Base-by-base conservation (phyloP, 441 rosid species). In the Populus hybrid region DNA sequence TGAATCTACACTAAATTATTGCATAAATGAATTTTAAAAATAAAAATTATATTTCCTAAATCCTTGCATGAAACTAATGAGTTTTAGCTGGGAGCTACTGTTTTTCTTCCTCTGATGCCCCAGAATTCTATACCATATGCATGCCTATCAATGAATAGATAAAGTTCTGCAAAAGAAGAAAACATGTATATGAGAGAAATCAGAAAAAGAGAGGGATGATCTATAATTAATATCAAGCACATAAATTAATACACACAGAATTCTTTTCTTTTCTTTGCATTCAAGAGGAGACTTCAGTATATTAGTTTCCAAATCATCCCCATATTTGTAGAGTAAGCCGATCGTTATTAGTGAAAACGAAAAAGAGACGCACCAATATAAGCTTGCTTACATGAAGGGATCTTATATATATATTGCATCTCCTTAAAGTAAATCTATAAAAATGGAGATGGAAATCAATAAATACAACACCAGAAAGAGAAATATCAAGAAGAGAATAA, bases 401-500 rank as follows among this genome's bases (percentile, higher is more conserved):
- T 50, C 56, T n/a, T n/a, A 45, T 45, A 38, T 38, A 38, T 9
- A 45, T 45, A 24, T 24, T 45, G 56, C 56, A 45, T 45, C 56
- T 45, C 56, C 56, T 45, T 14, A 45, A 14, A 4, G 56, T 4
- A 16, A 50, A 1, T 50, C 56, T 14, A 50, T 50, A 50, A 50
- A 50, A 50, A 50, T 50, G 59, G 59, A 50, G 59, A 50, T 50
- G 59, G 59, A 50, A 50, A 16, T 50, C 59, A 50, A 4, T 50
- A 50, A 4, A 50, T 50, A 50, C 56, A 50, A 4, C 56, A 50
- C 20, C 20, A 50, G 18, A 14, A 50, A 4, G 0, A 50, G 59
- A 65, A 11, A 24, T 4, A 14, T 73, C 50, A 61, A 23, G 82
- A 70, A 71, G 82, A 71, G 6, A 59, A 80, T 64, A 21, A 4